Evolutionary conservation across 2,329 filamentous ascomycete genomes (phyloP).

Genomic region (Penicillium glabrum): DNA sequence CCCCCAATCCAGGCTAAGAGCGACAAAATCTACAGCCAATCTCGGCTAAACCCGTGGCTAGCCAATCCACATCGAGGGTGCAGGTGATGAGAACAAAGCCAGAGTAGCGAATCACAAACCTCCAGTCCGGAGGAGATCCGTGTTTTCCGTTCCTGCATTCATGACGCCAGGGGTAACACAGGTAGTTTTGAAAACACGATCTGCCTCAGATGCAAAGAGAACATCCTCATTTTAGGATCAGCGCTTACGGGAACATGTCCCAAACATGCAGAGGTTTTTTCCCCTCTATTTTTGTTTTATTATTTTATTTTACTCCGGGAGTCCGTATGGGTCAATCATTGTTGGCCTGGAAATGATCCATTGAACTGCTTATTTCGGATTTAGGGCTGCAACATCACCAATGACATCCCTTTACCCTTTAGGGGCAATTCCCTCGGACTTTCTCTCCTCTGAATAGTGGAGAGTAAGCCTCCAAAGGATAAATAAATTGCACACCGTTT

Average conservation of each 20-base stretch:
- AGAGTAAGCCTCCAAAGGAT: neutral
- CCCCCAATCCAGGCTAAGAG: neutral
- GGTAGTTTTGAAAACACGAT: neutral
- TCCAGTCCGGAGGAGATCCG: slow-evolving; percentile 12
- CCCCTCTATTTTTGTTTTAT: neutral
- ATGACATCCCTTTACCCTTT: neutral
- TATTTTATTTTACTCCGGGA: neutral
- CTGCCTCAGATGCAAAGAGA: slow-evolving; percentile 5
- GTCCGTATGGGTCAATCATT: neutral
- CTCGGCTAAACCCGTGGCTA: slow-evolving; percentile 9
- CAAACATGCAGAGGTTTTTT: neutral
- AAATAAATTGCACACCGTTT: neutral
- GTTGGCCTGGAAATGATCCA: neutral
- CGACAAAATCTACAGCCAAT: slow-evolving; percentile 7
- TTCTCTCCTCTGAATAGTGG: neutral
- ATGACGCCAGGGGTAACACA: slow-evolving; percentile 22
- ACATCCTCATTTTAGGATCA: slow-evolving; percentile 12
- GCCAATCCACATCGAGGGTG: slow-evolving; percentile 10
- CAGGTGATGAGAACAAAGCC: slow-evolving; percentile 3
- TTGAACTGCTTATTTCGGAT: neutral
- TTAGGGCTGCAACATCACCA: neutral
- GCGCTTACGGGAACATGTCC: slow-evolving; percentile 9
- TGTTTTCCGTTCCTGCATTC: slow-evolving; percentile 19
- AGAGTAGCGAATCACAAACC: slow-evolving; percentile 5
- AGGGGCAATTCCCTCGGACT: neutral